Evolutionary conservation across 805 yeast genomes (phyloP), one percentile per base, ranked within the genome.

Genomic region (Metschnikowia matae): DNA sequence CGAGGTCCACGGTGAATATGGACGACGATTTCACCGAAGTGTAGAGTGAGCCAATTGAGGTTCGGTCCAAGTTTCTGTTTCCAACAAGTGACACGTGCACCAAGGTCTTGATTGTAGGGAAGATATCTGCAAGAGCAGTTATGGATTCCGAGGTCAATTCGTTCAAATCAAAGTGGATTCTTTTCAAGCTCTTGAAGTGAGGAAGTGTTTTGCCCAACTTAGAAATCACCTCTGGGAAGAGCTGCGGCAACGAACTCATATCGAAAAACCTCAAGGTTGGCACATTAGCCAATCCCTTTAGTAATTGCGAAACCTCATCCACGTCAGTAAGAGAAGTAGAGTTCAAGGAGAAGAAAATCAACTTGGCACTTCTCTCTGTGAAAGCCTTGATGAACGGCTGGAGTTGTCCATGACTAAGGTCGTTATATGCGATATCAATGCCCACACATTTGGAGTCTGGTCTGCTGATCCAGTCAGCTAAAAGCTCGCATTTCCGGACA

Each of bases 51-150:
- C 75, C 81, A 26, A 78, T 74, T 21, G 80, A 68, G 17, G 73
- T 65, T 26, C 69, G 64, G 43, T 70, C 69, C 52, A 80, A 64
- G 48, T 70, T 67, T 46, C 74, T 66, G 58, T 80, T 80, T 8
- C 85, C 85, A 33, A 80, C 62, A 26, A 80, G 64, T 0, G 84
- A 79, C 6, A 80, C 82, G 55, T 80, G 84, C 18, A 78, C 70
- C 40, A 80, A 65, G 17, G 68, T 70, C n/a, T 72, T 65, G 46
- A 81, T 69, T 41, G 75, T 68, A 0, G 80, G 82, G 40, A 79
- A 67, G 8, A 76, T 70, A 35, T 71, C 72, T 21, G 79, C 73
- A 37, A 80, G 71, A 8, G 80, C 81, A 31, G 75, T 70, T 33
- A 80, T 70, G 6, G 79, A 70, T 42, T 73, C 72, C 36, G 73